Conservation (phyloP, 305 asterid genomes). For the Solanum aculeatissimum region DNA sequence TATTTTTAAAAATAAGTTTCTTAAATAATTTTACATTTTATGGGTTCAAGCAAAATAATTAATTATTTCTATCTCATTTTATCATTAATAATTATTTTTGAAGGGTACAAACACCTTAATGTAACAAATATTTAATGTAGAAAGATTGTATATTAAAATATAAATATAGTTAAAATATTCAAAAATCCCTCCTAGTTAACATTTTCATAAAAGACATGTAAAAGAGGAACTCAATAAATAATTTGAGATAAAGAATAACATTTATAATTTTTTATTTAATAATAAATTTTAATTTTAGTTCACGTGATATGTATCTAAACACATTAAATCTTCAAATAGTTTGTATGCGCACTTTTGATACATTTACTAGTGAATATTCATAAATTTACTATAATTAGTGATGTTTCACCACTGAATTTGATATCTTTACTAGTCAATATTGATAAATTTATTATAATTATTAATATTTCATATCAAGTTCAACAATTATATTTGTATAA, state of each 20-base stretch:
- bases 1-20: neutral
- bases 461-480: too few relatives aligned
- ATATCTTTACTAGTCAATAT: too few relatives aligned
- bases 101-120: neutral
- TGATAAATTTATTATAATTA: too few relatives aligned
- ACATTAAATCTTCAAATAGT: too few relatives aligned
- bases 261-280: neutral
- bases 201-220: neutral
- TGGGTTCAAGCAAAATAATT: neutral
- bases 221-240: neutral
- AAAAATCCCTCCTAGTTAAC: neutral
- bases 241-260: neutral
- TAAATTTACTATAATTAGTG: neutral
- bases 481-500: too few relatives aligned
- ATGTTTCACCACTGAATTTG: neutral
- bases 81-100: neutral
- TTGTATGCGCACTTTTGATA: neutral
- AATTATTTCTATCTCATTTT: neutral
- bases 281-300: neutral
- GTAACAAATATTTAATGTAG: neutral
- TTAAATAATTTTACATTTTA: neutral
- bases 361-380: neutral
- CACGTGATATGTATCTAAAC: too few relatives aligned
- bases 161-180: neutral
- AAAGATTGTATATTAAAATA: neutral